Base-by-base conservation (phyloP, 768 basidiomycete genomes). In the Lactarius deliciosus region DNA sequence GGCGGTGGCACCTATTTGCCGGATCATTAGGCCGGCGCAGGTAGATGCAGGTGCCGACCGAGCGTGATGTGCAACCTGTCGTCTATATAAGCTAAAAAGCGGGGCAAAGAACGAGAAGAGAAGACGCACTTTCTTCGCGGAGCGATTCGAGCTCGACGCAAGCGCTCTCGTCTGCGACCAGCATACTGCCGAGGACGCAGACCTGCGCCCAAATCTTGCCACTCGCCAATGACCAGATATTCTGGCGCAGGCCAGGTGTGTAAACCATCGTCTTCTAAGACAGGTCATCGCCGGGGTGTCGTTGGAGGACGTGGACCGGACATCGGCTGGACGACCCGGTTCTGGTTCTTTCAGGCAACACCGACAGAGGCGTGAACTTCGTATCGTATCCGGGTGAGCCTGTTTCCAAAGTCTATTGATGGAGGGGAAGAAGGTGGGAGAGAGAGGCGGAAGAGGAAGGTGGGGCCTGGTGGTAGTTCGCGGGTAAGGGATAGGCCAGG, bases 181-280 rank as follows among this genome's bases (percentile, higher is more conserved):
- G 72, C 16, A 88, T 76, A 8, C 83, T 85, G 40, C 85, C 88
- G 25, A 90, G 77, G 20, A 94, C 73, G 62, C 78, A 83, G 1
- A 84, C 91, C 72, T 89, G 88, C 55, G 85, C 83, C 87, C 90
- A 91, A 40, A 94, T 81, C 75, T 89, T 92, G 7, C 91, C 92
- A 69, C 83, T 84, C 73, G 93, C 87, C 89, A 28, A 94, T 84
- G 10, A 84, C 81, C 3, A 88, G 83, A 8, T 79, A 85, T 67
- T 89, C 85, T 2, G 85, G 85, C 30, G 81, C 79, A 4, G 76
- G 66, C 59, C 78, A 67, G 22, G 30, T 68, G 20, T 70, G 70
- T n/a, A 74, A 72, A 57, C 78, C 76, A 43, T 81, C 74, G 55
- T 73, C 74, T 45, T 80, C 30, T 15, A 20, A 10, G 57, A 41